Percentiles rank a stretch among this genome's conserved stretches.
Evolutionary conservation across 2,329 filamentous ascomycete species (phyloP).

Genomic region (Akanthomyces dipterigenus): DNA sequence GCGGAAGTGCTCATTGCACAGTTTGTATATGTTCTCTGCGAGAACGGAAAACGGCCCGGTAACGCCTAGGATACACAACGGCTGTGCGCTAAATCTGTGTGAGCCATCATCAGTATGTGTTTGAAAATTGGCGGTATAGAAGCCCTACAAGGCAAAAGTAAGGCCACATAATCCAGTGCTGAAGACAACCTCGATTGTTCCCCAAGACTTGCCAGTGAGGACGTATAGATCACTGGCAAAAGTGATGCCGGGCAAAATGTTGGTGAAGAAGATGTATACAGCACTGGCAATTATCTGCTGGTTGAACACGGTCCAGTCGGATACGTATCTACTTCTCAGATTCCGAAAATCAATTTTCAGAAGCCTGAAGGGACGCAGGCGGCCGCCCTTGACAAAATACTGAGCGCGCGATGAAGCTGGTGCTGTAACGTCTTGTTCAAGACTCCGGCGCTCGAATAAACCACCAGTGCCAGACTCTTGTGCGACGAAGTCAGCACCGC

Average conservation of each 20-base stretch:
- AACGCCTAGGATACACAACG: slow-evolving; percentile 58
- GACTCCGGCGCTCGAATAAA: neutral
- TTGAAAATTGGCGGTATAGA: neutral
- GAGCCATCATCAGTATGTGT: neutral
- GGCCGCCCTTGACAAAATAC: slow-evolving; percentile 32
- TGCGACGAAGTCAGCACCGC: neutral
- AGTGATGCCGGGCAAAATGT: slow-evolving; percentile 59
- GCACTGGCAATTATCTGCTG: slow-evolving; percentile 57
- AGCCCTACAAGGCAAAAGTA: slow-evolving; percentile 51
- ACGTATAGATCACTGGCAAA: slow-evolving; percentile 60
- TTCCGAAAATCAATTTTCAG: slow-evolving; percentile 42
- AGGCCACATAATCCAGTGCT: slow-evolving; percentile 58
- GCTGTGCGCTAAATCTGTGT: slow-evolving; percentile 48
- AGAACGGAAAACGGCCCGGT: slow-evolving; percentile 62
- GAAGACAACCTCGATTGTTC: slow-evolving; percentile 60
- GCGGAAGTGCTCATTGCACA: slow-evolving; percentile 49
- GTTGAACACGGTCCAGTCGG: slow-evolving; percentile 54
- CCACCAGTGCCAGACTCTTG: neutral
- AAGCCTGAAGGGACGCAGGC: slow-evolving; percentile 45
- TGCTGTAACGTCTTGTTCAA: neutral
- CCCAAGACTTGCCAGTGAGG: slow-evolving; percentile 56
- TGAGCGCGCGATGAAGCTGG: neutral
- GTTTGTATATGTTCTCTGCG: slow-evolving; percentile 56
- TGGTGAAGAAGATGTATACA: slow-evolving; percentile 62
- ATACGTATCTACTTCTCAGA: slow-evolving; percentile 39